Evolutionary conservation across 495 filamentous ascomycete genomes (phyloP).

Genomic region (Penicillium diatomitis): DNA sequence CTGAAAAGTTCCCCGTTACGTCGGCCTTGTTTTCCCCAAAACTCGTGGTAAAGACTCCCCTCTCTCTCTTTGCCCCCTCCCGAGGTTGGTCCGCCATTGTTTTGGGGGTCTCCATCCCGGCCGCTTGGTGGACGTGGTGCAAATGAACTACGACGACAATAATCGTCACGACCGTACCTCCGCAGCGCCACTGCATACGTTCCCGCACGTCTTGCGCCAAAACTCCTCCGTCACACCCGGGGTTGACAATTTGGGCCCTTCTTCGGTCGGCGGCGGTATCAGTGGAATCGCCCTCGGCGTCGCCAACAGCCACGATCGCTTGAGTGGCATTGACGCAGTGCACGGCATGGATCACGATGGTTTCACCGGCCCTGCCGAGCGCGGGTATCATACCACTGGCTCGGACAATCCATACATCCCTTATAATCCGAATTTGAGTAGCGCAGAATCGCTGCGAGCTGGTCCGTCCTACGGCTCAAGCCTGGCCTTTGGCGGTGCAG

Average conservation of each 20-base stretch:
- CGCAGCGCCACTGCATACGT: conserved; percentile 9
- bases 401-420: conserved; percentile 40
- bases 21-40: no score
- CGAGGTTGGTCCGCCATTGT: background rate
- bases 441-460: conserved; percentile 20
- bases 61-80: background rate
- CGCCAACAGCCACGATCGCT: conserved; percentile 60
- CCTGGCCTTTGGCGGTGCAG: conserved; percentile 25
- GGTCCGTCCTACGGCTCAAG: conserved; percentile 33
- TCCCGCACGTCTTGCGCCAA: conserved; percentile 10
- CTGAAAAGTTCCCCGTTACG: no score
- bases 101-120: background rate
- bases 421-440: conserved; percentile 13
- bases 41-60: background rate
- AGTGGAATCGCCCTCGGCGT: conserved; percentile 66
- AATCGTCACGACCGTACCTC: conserved; percentile 2
- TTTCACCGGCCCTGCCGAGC: conserved; percentile 34
- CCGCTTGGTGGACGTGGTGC: background rate
- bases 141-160: conserved; percentile 7
- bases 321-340: conserved; percentile 64
- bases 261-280: conserved; percentile 67
- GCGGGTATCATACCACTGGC: conserved; percentile 33
- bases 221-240: conserved; percentile 58
- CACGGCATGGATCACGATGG: conserved; percentile 33
- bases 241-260: conserved; percentile 63